Percentiles rank a stretch among this genome's conserved stretches.
Conservation (phyloP, 2,329 filamentous ascomycete genomes). For the Colletotrichum costaricense region DNA sequence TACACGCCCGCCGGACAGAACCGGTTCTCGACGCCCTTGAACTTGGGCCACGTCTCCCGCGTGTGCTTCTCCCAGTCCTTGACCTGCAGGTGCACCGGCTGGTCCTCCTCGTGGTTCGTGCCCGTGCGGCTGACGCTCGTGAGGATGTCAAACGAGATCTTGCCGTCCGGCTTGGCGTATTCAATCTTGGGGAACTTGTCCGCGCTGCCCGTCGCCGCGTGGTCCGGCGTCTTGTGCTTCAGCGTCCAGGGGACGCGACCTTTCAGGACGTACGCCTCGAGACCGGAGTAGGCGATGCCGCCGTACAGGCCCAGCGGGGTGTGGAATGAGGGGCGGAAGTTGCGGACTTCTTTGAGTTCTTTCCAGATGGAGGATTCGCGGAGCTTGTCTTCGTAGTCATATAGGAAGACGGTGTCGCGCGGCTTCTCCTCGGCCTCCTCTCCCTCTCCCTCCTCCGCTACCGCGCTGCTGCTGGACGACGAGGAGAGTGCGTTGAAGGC, state of each 20-base stretch:
- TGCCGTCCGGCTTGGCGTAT: conserved; percentile 95
- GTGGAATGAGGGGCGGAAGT: conserved; percentile 97
- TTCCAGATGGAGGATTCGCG: conserved; percentile 91
- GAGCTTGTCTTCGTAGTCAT: conserved; percentile 91
- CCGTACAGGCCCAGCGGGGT: conserved; percentile 87
- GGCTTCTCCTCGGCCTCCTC: conserved; percentile 44
- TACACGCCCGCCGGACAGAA: conserved; percentile 99
- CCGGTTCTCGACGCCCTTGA: conserved; percentile 92
- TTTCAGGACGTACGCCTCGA: conserved; percentile 89
- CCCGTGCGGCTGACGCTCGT: conserved; percentile 95
- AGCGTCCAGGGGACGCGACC: conserved; percentile 93
- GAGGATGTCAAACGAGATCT: conserved; percentile 95
- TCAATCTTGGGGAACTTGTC: conserved; percentile 89
- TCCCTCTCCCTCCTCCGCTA: conserved; percentile 46
- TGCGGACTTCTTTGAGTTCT: conserved; percentile 93
- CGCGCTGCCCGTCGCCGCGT: conserved; percentile 82
- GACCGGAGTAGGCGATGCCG: conserved; percentile 89
- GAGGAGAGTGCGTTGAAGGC: conserved; percentile 78
- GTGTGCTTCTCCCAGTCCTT: conserved; percentile 95
- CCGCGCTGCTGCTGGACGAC: not conserved
- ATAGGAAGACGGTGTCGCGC: conserved; percentile 85
- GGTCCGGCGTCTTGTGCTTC: conserved; percentile 83
- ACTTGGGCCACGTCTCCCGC: conserved; percentile 83
- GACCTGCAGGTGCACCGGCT: conserved; percentile 95
- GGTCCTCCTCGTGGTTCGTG: conserved; percentile 98